Base-by-base conservation (phyloP, 257 asterid species). In the Solanum dulcamara region DNA sequence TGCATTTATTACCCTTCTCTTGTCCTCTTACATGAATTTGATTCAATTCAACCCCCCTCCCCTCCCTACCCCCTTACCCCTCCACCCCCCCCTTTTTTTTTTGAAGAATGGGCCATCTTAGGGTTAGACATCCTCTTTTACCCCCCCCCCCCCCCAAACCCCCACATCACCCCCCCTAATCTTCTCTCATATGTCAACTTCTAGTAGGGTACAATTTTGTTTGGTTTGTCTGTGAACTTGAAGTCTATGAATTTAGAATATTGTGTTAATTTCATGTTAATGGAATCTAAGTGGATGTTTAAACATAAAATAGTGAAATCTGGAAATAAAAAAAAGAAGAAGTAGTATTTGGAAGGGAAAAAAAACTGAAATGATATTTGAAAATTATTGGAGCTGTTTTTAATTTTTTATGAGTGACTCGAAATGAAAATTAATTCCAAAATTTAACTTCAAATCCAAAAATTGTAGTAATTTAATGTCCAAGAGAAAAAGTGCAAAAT, bases 21-120 rank as follows among this genome's bases (percentile, higher is more conserved):
- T 40, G 75, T 82, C 85, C 15, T 30, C 40, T 66, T 66, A 66
- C 40, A 66, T 66, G 38, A 28, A 28, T 28, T 64, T 64, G 13
- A 13, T 64, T 62, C 37, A 28, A 67, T 44, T 75, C 81, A 75
- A 26, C 15, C 24, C 59, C 40, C 1, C 15, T 13, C 14, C 33
- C 0, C 4, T 40, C 6, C 74, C 40, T n/a, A 6, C 38, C 8
- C 13, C 5, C 24, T 11, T 2, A 1, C 42, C 11, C 11, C 80
- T 10, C 0, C 5, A 1, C 42, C 11, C 11, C 80, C 17, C 0
- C 14, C 22, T 91, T 90, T 90, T 92, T 10, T 70, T 70, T 18
- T 35, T 9, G 93, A 92, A 91, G 97, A 91, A 89, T 90, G 94
- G 93, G 92, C 95, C 95, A 89, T 89, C 92, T 81, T 81, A 84